phyloP scores from a whole-genome alignment of 2,329 filamentous ascomycete genomes.

The Aureobasidium namibiae region DNA sequence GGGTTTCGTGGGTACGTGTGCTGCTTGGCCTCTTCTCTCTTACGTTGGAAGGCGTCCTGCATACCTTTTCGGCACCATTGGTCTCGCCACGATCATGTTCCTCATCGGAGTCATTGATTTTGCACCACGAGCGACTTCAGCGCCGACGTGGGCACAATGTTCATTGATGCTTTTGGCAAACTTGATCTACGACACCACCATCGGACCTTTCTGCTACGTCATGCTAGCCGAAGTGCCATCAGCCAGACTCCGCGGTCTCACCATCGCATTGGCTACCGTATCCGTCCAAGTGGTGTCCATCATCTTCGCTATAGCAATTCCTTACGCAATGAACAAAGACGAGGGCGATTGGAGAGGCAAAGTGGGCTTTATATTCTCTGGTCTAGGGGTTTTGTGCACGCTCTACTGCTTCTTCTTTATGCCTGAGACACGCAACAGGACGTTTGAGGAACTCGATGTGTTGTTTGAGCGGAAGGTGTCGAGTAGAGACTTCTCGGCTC shows the following conservation, averaged over 20 bases:
- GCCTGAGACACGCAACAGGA: conserved; percentile 28
- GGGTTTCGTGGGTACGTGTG: conserved; percentile 34
- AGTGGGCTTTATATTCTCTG: conserved; percentile 28
- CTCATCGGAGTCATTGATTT: conserved; percentile 31
- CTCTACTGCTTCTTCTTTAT: conserved; percentile 26
- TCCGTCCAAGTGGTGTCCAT: conserved; percentile 14
- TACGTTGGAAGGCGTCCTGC: conserved; percentile 32
- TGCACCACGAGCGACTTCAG: conserved; percentile 28
- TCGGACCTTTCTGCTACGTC: conserved; percentile 16
- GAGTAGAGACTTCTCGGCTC: conserved; percentile 20
- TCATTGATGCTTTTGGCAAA: conserved; percentile 16
- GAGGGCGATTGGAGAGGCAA: conserved; percentile 26
- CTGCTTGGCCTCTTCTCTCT: conserved; percentile 34
- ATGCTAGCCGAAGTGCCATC: conserved; percentile 15
- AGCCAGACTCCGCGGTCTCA: conserved; percentile 13
- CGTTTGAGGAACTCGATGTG: conserved; percentile 30
- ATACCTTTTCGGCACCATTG: conserved; percentile 28
- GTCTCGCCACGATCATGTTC: conserved; percentile 22
- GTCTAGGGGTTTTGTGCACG: conserved; percentile 22
- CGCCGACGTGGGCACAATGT: conserved; percentile 28
- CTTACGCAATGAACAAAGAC: conserved; percentile 27
- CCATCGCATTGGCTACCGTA: conserved; percentile 16
- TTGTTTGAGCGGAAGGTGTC: conserved; percentile 27
- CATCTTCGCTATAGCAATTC: conserved; percentile 21
- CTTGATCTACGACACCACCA: conserved; percentile 12